Conservation (phyloP, 768 basidiomycete species). For the Tulasnella calospora region DNA sequence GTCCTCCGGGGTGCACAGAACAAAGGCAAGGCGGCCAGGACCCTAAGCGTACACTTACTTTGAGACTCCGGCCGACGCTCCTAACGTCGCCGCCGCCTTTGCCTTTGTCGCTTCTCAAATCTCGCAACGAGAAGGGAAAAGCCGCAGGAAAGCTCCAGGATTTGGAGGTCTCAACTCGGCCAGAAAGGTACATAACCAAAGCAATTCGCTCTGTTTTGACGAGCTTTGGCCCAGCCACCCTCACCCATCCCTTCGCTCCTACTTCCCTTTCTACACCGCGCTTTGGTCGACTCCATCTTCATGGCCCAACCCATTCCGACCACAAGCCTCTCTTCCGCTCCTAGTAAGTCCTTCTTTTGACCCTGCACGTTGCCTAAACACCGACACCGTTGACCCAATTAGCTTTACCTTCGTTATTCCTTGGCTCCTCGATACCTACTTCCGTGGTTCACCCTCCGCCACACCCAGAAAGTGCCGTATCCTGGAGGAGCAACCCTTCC, state of each 20-base stretch:
- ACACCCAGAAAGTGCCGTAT: neutral
- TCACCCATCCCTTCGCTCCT: neutral
- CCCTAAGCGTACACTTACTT: neutral
- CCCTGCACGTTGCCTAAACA: neutral
- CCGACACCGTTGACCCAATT: neutral
- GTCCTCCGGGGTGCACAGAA: neutral
- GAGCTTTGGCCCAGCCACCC: neutral
- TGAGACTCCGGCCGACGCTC: neutral
- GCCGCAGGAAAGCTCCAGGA: neutral
- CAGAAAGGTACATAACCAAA: neutral
- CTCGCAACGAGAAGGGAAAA: neutral
- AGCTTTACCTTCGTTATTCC: neutral
- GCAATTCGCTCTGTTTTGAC: neutral
- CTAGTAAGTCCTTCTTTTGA: neutral
- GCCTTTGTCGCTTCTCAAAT: neutral
- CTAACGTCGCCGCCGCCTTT: neutral
- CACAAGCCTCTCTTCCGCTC: neutral
- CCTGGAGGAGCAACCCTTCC: neutral
- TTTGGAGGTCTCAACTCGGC: neutral
- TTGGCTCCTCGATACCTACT: neutral
- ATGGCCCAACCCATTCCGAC: neutral
- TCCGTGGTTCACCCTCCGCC: neutral
- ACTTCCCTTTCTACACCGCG: neutral
- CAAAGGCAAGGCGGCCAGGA: neutral
- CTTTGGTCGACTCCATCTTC: neutral